Evolutionary conservation across 108 stramenopile genomes (phyloP).

Genomic region (Skeletonema grethae): DNA sequence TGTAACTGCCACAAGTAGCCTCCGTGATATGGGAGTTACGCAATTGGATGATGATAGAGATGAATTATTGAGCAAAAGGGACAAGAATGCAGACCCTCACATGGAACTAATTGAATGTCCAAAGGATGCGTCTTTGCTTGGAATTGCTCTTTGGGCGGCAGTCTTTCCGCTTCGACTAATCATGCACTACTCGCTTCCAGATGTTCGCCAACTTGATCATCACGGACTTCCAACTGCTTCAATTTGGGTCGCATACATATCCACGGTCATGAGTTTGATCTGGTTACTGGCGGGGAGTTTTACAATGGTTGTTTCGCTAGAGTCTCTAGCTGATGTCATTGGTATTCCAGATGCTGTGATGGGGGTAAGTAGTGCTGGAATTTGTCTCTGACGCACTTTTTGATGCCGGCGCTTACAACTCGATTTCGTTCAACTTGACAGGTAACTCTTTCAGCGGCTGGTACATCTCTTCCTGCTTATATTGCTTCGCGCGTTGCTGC

Average conservation of each 20-base stretch:
- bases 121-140: conserved; percentile 34
- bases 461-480: conserved; percentile 58
- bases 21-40: conserved; percentile 28
- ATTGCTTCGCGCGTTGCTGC: conserved; percentile 77
- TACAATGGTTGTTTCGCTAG: conserved; percentile 75
- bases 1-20: conserved; percentile 15
- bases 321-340: conserved; percentile 62
- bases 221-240: conserved; percentile 45
- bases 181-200: conserved; percentile 75
- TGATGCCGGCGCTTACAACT: background rate
- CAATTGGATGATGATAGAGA: conserved; percentile 22
- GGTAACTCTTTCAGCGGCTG: conserved; percentile 79
- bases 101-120: conserved; percentile 58
- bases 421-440: background rate
- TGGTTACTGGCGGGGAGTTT: conserved; percentile 73
- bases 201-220: conserved; percentile 62
- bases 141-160: conserved; percentile 41
- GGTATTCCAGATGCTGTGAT: conserved; percentile 73
- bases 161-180: conserved; percentile 64
- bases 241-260: conserved; percentile 46
- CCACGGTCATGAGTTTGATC: conserved; percentile 55
- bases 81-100: conserved; percentile 49
- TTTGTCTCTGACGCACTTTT: background rate
- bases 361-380: conserved; percentile 33
- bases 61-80: conserved; percentile 1